Base-by-base conservation (phyloP, 75 land plant species). In the Cunninghamia lanceolata region DNA sequence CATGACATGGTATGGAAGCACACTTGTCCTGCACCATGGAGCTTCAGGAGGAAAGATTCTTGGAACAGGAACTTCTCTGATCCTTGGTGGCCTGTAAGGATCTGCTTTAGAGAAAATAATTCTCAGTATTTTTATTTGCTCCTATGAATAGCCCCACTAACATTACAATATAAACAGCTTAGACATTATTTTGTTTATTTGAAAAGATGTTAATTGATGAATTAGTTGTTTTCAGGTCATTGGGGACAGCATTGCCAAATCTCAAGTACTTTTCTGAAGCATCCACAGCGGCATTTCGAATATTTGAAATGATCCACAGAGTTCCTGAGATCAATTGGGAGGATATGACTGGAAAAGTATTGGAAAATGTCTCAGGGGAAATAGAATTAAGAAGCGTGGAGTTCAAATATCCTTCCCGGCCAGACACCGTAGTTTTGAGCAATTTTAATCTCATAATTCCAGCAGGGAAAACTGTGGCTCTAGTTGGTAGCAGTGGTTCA, bases 281-380 rank as follows among this genome's bases (percentile, higher is more conserved):
- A 71, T 19, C 47, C 45, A 85, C 91, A 16, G 95, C 96, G 0
- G 98, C 89, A 13, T 89, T 90, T 38, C 87, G 89, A 4, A 94
- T 96, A 39, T 87, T 89, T 87, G 86, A 93, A 25, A 91, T 94
- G 84, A 93, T 94, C 30, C 84, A 89, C 8, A 75, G 95, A 46
- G 92, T 95, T 25, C 97, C 97, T n/a, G 90, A 88, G 70, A 95
- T 95, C 40, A 95, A 95, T 80, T 92, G 94, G 1, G 95, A 90
- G 30, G 86, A 88, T 71, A 83, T 77, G 85, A 87, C 73, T 28
- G 95, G 96, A 14, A 46, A 89, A 76, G 88, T 85, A 15, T 79
- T 92, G 74, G 85, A 89, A 59, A 86, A 84, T 16, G 90, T 95
- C 0, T 83, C 85, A 2, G 96, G 96, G 7, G 79, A 90, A 21